phyloP scores from a whole-genome alignment of 2,329 filamentous ascomycete genomes.

The Cladosporium cucumerinum region DNA sequence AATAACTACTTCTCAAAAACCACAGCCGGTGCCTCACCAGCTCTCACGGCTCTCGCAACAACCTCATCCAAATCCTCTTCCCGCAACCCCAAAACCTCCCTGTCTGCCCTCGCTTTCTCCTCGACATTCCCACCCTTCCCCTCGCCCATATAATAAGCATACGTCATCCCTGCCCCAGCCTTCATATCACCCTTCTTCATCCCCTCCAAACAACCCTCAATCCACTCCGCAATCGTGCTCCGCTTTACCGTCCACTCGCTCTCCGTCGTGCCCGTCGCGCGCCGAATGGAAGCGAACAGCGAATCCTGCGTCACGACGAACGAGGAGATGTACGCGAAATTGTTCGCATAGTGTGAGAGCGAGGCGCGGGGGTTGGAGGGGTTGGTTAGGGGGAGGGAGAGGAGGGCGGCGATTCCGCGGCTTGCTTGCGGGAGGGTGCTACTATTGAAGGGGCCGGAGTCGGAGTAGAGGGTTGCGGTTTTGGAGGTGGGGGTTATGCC shows the following conservation, averaged over 20 bases:
- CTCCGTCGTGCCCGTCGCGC: constrained; percentile 34
- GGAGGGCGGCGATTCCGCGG: constrained; percentile 32
- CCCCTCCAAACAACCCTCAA: constrained; percentile 44
- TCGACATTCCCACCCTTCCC: constrained; percentile 26
- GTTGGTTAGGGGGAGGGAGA: constrained; percentile 32
- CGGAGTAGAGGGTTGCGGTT: constrained; percentile 32
- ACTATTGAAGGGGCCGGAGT: constrained; percentile 35
- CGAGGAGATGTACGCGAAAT: constrained; percentile 36
- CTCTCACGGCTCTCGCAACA: constrained; percentile 32
- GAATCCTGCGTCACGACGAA: constrained; percentile 38
- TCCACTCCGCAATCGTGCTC: constrained; percentile 40
- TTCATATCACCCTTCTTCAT: constrained; percentile 43
- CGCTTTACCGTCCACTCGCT: constrained; percentile 37
- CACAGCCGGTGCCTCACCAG: neutral
- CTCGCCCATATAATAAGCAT: constrained; percentile 24
- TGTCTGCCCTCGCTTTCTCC: constrained; percentile 32
- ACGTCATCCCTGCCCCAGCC: constrained; percentile 33
- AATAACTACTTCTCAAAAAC: constrained; percentile 1
- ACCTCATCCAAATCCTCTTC: constrained; percentile 39
- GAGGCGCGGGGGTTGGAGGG: constrained; percentile 34
- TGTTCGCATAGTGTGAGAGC: constrained; percentile 32
- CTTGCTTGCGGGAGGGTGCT: constrained; percentile 35
- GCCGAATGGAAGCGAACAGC: constrained; percentile 36
- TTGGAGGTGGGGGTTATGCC: constrained; percentile 28
- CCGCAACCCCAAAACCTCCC: constrained; percentile 39